Evolutionary conservation across 2,329 filamentous ascomycete genomes (phyloP).

Genomic region (Penicillium brevicompactum): DNA sequence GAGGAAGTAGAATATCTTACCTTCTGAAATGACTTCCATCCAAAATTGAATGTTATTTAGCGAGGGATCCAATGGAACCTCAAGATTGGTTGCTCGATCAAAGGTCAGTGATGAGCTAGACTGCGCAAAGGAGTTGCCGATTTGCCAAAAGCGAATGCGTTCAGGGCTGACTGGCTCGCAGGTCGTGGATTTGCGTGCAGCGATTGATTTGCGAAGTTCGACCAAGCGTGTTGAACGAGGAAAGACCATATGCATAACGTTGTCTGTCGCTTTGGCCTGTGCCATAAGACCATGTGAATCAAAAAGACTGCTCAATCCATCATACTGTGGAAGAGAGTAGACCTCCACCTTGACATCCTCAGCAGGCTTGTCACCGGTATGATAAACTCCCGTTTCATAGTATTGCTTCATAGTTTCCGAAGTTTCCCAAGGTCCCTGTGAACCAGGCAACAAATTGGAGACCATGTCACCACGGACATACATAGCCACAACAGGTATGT

Average conservation of each 20-base stretch:
- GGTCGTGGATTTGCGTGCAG: slow-evolving; percentile 32
- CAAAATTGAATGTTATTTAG: slow-evolving; percentile 37
- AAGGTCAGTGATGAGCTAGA: slow-evolving; percentile 39
- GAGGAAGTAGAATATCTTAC: slow-evolving; percentile 19
- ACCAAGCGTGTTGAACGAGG: slow-evolving; percentile 36
- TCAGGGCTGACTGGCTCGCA: slow-evolving; percentile 30
- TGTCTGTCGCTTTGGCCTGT: slow-evolving; percentile 35
- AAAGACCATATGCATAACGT: slow-evolving; percentile 39
- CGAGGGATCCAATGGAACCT: slow-evolving; percentile 30
- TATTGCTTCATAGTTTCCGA: slow-evolving; percentile 45
- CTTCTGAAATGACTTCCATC: slow-evolving; percentile 42
- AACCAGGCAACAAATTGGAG: slow-evolving; percentile 43
- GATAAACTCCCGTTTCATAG: slow-evolving; percentile 35
- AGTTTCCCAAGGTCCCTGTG: slow-evolving; percentile 52
- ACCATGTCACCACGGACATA: slow-evolving; percentile 57
- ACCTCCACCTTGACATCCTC: slow-evolving; percentile 42
- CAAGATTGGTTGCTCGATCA: slow-evolving; percentile 36
- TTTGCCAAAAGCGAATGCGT: slow-evolving; percentile 44
- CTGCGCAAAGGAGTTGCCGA: slow-evolving; percentile 37
- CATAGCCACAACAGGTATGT: slow-evolving; percentile 58
- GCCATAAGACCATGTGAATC: slow-evolving; percentile 49
- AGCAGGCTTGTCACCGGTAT: slow-evolving; percentile 11
- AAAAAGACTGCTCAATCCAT: slow-evolving; percentile 41
- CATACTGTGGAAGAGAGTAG: slow-evolving; percentile 39
- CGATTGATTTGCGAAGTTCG: slow-evolving; percentile 42